Conservation (phyloP, 2,329 filamentous ascomycete genomes). For the Colletotrichum eremochloae region DNA sequence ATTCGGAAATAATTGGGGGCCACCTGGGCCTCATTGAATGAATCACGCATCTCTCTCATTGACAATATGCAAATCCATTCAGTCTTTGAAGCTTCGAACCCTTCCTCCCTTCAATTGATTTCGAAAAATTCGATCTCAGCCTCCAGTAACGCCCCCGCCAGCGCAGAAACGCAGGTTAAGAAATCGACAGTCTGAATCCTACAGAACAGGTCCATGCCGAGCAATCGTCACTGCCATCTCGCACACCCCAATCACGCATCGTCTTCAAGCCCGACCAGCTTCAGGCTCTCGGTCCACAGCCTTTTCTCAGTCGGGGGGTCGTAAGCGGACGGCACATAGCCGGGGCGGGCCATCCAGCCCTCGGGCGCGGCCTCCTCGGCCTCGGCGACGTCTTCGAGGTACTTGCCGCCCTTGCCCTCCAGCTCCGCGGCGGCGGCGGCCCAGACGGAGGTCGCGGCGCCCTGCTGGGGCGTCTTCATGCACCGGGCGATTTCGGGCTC, state of each 20-base stretch:
- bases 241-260: conserved; percentile 20
- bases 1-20: not conserved
- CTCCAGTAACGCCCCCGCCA: not conserved
- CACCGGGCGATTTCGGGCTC: conserved; percentile 14
- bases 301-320: conserved; percentile 32
- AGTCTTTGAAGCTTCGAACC: not conserved
- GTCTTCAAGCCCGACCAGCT: conserved; percentile 38
- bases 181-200: not conserved
- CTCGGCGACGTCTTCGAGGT: conserved; percentile 58
- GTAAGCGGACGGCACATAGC: conserved; percentile 44
- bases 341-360: conserved; percentile 15
- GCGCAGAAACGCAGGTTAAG: not conserved
- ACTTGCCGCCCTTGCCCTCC: conserved; percentile 62
- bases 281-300: conserved; percentile 37
- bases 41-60: not conserved
- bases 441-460: conserved; percentile 62
- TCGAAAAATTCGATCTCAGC: not conserved
- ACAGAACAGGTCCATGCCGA: too few relatives aligned
- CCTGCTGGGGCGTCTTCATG: conserved; percentile 51
- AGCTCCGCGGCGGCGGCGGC: conserved; percentile 57
- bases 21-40: not conserved
- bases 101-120: not conserved
- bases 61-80: too few relatives aligned
- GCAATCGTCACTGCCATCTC: not conserved
- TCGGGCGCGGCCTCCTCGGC: conserved; percentile 38